Percentiles rank a stretch among this genome's conserved stretches.
phyloP scores from a whole-genome alignment of 768 basidiomycete species.

The Mycena rebaudengoi region DNA sequence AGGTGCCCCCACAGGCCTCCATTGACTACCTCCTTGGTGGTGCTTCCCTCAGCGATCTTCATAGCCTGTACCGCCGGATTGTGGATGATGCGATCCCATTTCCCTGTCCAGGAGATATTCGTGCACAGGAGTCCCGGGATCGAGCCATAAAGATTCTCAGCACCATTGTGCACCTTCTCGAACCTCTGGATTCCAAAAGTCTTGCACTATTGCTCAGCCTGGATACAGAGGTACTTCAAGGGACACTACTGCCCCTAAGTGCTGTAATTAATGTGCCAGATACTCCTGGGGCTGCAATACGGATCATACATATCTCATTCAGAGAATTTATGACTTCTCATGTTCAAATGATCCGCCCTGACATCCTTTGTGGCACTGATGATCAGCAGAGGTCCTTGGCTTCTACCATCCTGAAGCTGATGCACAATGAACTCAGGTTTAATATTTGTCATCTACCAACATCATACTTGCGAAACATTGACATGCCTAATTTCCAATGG shows the following conservation, averaged over 20 bases:
- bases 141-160: not conserved
- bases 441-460: constrained; percentile 44
- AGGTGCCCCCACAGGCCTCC: not conserved
- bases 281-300: not conserved
- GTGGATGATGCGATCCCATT: not conserved
- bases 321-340: not conserved
- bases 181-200: constrained; percentile 5
- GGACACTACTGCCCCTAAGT: not conserved
- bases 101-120: not conserved
- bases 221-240: not conserved
- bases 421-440: constrained; percentile 41
- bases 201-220: not conserved
- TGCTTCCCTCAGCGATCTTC: not conserved
- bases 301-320: not conserved
- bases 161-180: not conserved
- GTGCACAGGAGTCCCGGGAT: not conserved
- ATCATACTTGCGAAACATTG: constrained; percentile 37
- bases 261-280: not conserved
- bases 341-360: not conserved
- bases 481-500: constrained; percentile 31
- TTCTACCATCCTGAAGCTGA: constrained; percentile 31
- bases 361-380: not conserved
- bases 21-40: not conserved
- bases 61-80: not conserved
- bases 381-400: constrained; percentile 31